Evolutionary conservation across 805 yeast species (phyloP).

Genomic region (Spathaspora sp.): DNA sequence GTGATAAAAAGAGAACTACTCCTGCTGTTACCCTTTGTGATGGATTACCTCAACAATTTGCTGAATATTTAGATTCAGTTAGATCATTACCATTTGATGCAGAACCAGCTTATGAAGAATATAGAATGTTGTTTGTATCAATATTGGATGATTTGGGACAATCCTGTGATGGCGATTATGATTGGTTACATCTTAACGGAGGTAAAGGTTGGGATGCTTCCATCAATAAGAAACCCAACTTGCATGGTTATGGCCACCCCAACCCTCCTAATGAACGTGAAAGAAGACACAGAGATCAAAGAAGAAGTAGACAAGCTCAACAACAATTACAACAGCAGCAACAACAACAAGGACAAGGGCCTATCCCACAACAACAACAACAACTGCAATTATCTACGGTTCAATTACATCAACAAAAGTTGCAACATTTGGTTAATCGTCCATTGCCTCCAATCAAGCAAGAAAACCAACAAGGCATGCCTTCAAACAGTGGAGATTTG

Average conservation of each 20-base stretch:
- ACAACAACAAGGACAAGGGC: constrained; percentile 13
- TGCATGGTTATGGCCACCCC: constrained; percentile 80
- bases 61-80: constrained; percentile 67
- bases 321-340: constrained; percentile 16
- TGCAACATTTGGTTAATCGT: constrained; percentile 45
- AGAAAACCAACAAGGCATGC: constrained; percentile 23
- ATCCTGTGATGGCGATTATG: constrained; percentile 64
- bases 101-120: constrained; percentile 72
- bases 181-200: constrained; percentile 76
- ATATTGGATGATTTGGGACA: constrained; percentile 57
- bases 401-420: constrained; percentile 46
- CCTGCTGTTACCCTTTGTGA: constrained; percentile 59
- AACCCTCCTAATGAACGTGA: constrained; percentile 50
- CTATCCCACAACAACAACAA: constrained; percentile 12
- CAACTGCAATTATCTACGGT: constrained; percentile 35
- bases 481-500: background rate
- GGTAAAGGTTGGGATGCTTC: constrained; percentile 81
- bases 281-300: constrained; percentile 44
- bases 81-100: constrained; percentile 72
- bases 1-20: constrained; percentile 72
- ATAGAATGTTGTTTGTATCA: constrained; percentile 57
- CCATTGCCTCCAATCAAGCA: constrained; percentile 47
- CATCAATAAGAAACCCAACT: constrained; percentile 72
- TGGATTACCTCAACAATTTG: constrained; percentile 69
- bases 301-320: constrained; percentile 40